Base-by-base conservation (phyloP, 371 early-diverging fungal genomes). In the Synchytrium microbalum region DNA sequence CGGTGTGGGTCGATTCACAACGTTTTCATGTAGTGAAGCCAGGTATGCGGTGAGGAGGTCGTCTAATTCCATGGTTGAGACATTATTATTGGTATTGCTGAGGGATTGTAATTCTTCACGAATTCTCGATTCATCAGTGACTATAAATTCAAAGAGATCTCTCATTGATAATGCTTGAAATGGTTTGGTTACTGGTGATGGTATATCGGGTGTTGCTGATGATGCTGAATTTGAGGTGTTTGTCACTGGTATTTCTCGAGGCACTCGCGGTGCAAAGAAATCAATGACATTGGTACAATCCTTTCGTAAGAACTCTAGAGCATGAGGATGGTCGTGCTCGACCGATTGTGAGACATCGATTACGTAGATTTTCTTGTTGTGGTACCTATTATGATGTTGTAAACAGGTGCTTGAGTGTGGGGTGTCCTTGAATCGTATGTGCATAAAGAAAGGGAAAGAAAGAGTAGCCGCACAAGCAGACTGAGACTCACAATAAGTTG, bases 341-440 rank as follows among this genome's bases (percentile, higher is more conserved):
- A 99, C 99, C 1, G 97, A 94, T 74, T 99, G 99, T 2, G 98
- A 98, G 5, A 99, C 99, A 76, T 99, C 99, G 69, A 99, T 99
- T 51, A 98, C 90, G 63, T 91, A 93, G 30, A 95, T 75, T 24
- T 75, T 77, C 26, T 82, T 78, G 51, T 89, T 84, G 70, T 96
- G 89, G 77, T 92, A 90, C 56, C 86, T 86, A 66, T 2, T 53
- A 19, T 16, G 57, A n/a, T 13, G 13, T 16, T 13, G 26, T 24
- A 57, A 27, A n/a, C n/a, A 27, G 57, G 62, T 3, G 30, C 23
- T 38, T 29, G 53, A 1, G 1, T 1, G 28, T n/a, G n/a, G 32
- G 24, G 24, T n/a, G n/a, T n/a, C n/a, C 14, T 64, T 13, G 19
- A 19, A 56, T 32, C 26, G 24, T 32, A 2, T 19, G n/a, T 14